Evolutionary conservation across 306 rosid genomes (phyloP), one percentile per base, ranked within the genome.

Genomic region (Hippophae gyantsensis): DNA sequence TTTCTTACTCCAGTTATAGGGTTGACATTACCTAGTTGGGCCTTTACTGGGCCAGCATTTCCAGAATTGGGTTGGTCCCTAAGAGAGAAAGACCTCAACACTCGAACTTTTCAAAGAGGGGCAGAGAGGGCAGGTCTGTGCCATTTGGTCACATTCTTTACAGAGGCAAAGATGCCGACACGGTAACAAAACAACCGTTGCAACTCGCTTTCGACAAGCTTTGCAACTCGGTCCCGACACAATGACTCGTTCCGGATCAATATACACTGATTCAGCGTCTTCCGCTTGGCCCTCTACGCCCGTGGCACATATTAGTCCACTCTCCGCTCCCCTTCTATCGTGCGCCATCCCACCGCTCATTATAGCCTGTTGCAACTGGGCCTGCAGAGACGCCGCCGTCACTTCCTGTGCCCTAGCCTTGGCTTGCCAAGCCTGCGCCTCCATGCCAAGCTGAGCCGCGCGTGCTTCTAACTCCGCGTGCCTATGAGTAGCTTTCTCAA

Each of bases 101-200:
- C 94, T 86, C 13, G 95, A 92, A 74, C 82, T 85, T 64, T 78
- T 88, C 48, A 73, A 38, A 14, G 83, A 59, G 59, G 74, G 73
- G 65, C 99, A 92, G 48, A 88, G 72, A 0, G 99, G 99, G 64
- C 99, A 92, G 0, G 84, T 81, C 58, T 74, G 77, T 44, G 76
- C 86, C 65, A 68, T 67, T 13, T 38, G 72, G 66, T 86, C 95
- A 60, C 99, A 92, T 65, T 80, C 80, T 8, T 79, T 63, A 47
- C 96, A 92, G 6, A 88, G 65, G 75, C 95, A 79, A 0, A 88
- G 68, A 60, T 92, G 97, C 63, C 95, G 88, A 68, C 96, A 92
- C 68, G 94, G 99, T 74, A 86, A 44, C 54, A 79, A 69, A 23
- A 88, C 90, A 78, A 84, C 88, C 68, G 94, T 70, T 3, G 96